Evolutionary conservation across 305 asterid genomes (phyloP).

Genomic region (Plantago lanceolata): DNA sequence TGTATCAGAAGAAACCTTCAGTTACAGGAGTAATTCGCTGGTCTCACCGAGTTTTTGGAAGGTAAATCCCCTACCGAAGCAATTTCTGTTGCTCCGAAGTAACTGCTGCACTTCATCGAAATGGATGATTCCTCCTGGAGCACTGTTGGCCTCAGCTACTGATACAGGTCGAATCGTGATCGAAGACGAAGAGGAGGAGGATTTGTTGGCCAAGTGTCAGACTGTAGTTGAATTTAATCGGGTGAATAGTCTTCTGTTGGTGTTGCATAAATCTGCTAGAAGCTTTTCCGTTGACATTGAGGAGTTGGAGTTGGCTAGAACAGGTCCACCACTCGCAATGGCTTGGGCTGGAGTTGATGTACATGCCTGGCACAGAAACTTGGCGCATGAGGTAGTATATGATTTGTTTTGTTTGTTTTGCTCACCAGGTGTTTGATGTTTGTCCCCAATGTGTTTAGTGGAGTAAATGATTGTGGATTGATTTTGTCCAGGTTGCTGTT

Average conservation of each 20-base stretch:
- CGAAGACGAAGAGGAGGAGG: constrained; percentile 35
- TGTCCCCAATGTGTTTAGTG: constrained; percentile 11
- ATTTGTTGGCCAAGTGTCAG: constrained; percentile 20
- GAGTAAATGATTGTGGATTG: constrained; percentile 10
- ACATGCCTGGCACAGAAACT: constrained; percentile 63
- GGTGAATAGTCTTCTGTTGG: constrained; percentile 51
- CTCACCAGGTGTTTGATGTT: constrained; percentile 20
- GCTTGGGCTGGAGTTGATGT: constrained; percentile 77
- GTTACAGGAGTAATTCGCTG: constrained; percentile 20
- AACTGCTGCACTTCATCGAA: constrained; percentile 24
- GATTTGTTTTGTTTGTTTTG: constrained; percentile 3
- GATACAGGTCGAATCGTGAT: constrained; percentile 27
- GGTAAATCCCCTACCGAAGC: constrained; percentile 26
- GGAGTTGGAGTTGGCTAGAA: constrained; percentile 41
- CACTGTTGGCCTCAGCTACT: constrained; percentile 31
- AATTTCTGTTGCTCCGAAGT: constrained; percentile 17
- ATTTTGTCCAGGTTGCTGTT: constrained; percentile 54
- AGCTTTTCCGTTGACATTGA: constrained; percentile 52
- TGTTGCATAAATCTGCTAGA: constrained; percentile 59
- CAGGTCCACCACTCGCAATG: constrained; percentile 59
- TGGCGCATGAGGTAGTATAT: constrained; percentile 51
- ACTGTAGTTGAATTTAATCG: constrained; percentile 40
- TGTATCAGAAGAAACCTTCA: constrained; percentile 27
- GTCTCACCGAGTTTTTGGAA: constrained; percentile 22
- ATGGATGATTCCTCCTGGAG: constrained; percentile 38